Percentiles rank a stretch among this genome's conserved stretches.
These are phyloP conservation scores for Ogataea methanolica DNA, from an alignment of 805 yeast genomes.

Conservation along the genomic window DNA sequence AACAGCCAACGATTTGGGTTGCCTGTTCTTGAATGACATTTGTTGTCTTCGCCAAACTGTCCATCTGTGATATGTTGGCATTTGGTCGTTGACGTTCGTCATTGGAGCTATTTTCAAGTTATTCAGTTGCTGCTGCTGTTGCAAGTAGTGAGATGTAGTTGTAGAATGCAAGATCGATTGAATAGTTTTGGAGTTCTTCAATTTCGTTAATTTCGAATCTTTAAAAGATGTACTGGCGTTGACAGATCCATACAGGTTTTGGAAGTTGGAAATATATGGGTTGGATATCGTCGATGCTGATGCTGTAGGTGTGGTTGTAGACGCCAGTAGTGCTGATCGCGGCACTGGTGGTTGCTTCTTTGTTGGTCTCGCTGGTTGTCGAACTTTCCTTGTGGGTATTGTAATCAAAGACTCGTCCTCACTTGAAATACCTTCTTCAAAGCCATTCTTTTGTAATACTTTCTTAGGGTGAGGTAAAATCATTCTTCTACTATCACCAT, in stretches of 20 bases:
- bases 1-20: conserved; percentile 77
- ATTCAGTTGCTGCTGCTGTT: conserved; percentile 8
- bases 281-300: not conserved
- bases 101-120: not conserved
- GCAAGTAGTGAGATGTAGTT: conserved; percentile 4
- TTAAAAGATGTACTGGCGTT: not conserved
- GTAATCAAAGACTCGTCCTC: not conserved
- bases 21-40: conserved; percentile 72
- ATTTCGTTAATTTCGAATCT: conserved; percentile 19
- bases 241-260: not conserved
- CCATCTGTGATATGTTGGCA: conserved; percentile 71
- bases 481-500: not conserved
- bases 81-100: not conserved
- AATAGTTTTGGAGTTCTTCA: conserved; percentile 22
- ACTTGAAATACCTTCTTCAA: not conserved
- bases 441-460: not conserved
- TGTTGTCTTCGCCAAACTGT: conserved; percentile 87
- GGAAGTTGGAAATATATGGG: not conserved
- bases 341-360: not conserved
- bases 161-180: conserved; percentile 22
- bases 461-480: not conserved
- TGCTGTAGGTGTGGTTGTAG: too few relatives aligned
- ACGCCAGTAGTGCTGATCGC: too few relatives aligned
- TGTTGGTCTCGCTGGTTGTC: not conserved
- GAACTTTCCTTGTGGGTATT: too few relatives aligned